Conservation (phyloP, 176 grass and related monocot genomes). For the Oryza officinalis region DNA sequence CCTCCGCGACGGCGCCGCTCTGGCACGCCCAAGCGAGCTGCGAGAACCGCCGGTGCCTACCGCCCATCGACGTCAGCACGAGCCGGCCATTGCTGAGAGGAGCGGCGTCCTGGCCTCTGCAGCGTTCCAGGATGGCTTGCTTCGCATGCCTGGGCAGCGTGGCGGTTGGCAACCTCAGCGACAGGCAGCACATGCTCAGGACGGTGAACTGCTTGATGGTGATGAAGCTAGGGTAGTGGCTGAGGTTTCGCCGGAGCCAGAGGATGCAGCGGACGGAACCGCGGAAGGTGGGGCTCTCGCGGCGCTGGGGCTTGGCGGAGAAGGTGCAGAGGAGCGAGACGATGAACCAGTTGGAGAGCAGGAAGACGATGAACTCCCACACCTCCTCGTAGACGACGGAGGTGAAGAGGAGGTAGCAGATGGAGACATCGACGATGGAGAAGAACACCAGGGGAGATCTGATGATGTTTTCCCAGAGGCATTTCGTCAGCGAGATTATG, state of each 20-base stretch:
- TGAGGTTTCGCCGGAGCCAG: background rate
- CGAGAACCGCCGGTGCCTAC: too few relatives aligned
- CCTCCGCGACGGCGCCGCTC: conserved; percentile 7
- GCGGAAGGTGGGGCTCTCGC: too few relatives aligned
- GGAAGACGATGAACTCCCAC: conserved; percentile 1
- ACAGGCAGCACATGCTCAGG: background rate
- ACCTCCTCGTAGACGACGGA: conserved; percentile 5
- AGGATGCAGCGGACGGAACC: background rate
- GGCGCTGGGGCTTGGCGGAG: background rate
- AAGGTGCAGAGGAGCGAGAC: background rate
- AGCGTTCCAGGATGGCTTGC: background rate
- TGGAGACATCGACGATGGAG: background rate
- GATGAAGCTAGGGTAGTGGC: too few relatives aligned
- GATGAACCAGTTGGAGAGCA: conserved; percentile 37
- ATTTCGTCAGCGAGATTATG: background rate
- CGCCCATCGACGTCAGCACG: too few relatives aligned
- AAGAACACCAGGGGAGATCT: background rate
- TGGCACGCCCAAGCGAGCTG: background rate
- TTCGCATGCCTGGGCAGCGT: background rate
- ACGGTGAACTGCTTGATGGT: background rate
- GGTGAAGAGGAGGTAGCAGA: background rate
- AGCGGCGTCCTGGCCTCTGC: background rate
- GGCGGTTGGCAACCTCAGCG: background rate
- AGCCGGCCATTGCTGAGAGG: too few relatives aligned
- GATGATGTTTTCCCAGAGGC: background rate